Conservation (phyloP, 129 eudicot species). For the Sambucus nigra region DNA sequence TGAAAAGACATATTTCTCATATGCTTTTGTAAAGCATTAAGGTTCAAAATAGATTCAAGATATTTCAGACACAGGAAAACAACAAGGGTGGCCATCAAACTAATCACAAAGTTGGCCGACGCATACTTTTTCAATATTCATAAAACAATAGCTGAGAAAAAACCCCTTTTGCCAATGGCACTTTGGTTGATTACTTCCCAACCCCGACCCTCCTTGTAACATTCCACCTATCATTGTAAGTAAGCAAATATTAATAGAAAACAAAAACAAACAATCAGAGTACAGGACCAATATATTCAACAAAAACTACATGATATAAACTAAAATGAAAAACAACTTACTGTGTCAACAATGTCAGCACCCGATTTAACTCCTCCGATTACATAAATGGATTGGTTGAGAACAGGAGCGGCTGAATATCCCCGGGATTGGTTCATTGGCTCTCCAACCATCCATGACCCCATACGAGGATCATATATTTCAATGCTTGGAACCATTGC, state of each 20-base stretch:
- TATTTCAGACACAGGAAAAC: no score
- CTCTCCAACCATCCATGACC: conserved; percentile 53
- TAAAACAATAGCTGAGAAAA: conserved; percentile 48
- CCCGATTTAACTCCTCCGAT: conserved; percentile 51
- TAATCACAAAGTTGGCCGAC: no score
- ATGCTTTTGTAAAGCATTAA: no score
- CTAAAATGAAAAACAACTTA: conserved; percentile 17
- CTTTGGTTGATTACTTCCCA: conserved; percentile 42
- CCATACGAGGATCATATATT: conserved; percentile 69
- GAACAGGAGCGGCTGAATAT: conserved; percentile 46
- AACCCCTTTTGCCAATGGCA: conserved; percentile 49
- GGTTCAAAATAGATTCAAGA: no score
- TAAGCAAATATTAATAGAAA: not conserved
- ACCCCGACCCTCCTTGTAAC: conserved; percentile 65
- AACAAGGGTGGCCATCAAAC: conserved; percentile 10
- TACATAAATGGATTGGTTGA: conserved; percentile 37
- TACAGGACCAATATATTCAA: no score
- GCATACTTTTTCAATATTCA: no score
- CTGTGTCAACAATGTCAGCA: conserved; percentile 34
- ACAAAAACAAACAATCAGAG: not conserved
- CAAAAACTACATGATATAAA: not conserved
- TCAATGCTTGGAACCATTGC: no score
- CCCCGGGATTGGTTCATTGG: conserved; percentile 64
- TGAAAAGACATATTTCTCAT: no score
- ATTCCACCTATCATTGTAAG: conserved; percentile 44